A percentile compares a stretch with the other conserved stretches of the same genome.
phyloP scores from a whole-genome alignment of 2,329 filamentous ascomycete species.

The Leptosphaerulina australis region DNA sequence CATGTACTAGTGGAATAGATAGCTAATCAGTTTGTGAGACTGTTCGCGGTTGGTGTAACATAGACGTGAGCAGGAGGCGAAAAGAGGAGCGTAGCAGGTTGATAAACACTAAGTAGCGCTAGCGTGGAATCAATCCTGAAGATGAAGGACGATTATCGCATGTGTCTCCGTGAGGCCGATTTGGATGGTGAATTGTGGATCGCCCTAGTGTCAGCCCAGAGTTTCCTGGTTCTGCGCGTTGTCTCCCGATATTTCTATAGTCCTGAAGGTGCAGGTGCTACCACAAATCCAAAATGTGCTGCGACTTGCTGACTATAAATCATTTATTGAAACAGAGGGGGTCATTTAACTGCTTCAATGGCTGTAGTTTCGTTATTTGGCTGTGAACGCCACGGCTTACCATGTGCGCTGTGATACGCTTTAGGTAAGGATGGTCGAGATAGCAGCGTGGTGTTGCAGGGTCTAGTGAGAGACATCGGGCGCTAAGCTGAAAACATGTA shows the following conservation, averaged over 20 bases:
- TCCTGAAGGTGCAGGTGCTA: too few species aligned
- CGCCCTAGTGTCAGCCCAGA: conserved; percentile 14
- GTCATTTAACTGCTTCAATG: background rate
- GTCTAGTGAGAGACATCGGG: conserved; percentile 4
- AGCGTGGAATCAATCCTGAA: conserved; percentile 22
- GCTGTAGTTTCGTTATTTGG: background rate
- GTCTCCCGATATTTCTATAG: conserved; percentile 1
- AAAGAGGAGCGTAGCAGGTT: conserved; percentile 27
- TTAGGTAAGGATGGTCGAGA: conserved; percentile 18
- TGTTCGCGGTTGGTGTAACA: conserved; percentile 20
- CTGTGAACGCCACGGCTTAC: conserved; percentile 10
- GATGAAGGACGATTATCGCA: conserved; percentile 9
- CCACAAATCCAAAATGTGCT: background rate
- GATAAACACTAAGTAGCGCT: conserved; percentile 29
- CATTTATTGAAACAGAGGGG: background rate
- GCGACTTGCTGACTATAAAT: conserved; percentile 6
- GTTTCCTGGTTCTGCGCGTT: conserved; percentile 3
- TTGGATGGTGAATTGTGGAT: conserved; percentile 11
- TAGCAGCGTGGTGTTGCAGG: conserved; percentile 17
- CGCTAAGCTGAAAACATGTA: background rate
- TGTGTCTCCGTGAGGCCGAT: conserved; percentile 20
- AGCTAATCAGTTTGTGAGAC: conserved; percentile 7
- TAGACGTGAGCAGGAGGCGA: conserved; percentile 8
- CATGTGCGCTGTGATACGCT: conserved; percentile 14
- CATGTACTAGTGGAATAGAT: conserved; percentile 32